A percentile compares a stretch with the other conserved stretches of the same genome.
Evolutionary conservation across 225 moss, liverwort and hornwort species (phyloP).

Genomic region (Marchantia paleacea): DNA sequence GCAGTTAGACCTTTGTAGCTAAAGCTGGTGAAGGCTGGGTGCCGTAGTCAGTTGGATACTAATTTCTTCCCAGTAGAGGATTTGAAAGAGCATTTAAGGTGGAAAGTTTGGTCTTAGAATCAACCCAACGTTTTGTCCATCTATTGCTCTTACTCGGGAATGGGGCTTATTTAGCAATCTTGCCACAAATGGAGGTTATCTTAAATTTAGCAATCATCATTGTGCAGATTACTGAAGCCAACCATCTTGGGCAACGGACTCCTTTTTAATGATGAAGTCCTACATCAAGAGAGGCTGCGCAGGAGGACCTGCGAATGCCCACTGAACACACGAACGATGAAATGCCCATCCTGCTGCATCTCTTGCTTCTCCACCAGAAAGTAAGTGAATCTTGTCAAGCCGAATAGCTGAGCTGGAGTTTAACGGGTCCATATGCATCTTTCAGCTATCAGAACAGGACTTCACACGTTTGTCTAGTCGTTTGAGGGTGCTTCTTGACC

Average conservation of each 20-base stretch:
- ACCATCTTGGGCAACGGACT: constrained; percentile 65
- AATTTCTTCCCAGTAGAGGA: too few species aligned
- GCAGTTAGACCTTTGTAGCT: too few species aligned
- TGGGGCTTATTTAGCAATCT: too few species aligned
- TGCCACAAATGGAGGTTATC: too few species aligned
- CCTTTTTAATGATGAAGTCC: constrained; percentile 99
- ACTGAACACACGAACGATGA: constrained; percentile 77
- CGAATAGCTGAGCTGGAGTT: background rate
- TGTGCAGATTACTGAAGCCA: constrained; percentile 43
- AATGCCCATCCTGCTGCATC: constrained; percentile 66
- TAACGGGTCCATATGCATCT: background rate
- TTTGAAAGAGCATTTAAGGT: too few species aligned
- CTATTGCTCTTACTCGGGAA: too few species aligned
- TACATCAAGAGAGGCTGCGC: constrained; percentile 98
- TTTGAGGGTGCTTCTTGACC: background rate
- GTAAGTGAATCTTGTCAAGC: constrained; percentile 16
- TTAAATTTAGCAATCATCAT: background rate
- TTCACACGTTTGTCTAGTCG: background rate
- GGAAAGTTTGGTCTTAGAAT: too few species aligned
- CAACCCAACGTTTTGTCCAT: too few species aligned
- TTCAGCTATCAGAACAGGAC: background rate
- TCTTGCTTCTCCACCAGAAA: constrained; percentile 57
- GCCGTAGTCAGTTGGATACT: too few species aligned
- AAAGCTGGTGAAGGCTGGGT: too few species aligned
- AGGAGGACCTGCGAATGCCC: constrained; percentile 89